These are phyloP conservation scores for Fraxinus sp. DNA, from an alignment of 305 asterid genomes.

Conservation along the genomic window DNA sequence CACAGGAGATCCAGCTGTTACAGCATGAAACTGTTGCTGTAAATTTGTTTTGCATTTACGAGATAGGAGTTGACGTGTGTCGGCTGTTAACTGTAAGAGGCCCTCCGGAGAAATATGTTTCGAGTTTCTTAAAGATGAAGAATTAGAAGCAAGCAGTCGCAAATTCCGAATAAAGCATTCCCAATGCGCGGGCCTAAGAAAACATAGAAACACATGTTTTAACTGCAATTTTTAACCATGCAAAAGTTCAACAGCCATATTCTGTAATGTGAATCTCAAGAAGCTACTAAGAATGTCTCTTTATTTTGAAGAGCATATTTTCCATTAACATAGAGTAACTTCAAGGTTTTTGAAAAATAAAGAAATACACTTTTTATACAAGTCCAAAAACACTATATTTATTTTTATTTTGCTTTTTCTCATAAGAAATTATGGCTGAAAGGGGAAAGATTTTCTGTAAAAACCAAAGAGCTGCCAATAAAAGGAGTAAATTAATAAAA, in stretches of 20 bases:
- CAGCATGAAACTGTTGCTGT: conserved; percentile 61
- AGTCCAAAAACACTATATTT: neutral
- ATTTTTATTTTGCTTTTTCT: neutral
- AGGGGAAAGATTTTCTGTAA: neutral
- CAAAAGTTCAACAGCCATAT: conserved; percentile 17
- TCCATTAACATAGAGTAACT: neutral
- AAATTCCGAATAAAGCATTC: conserved; percentile 63
- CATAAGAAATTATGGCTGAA: neutral
- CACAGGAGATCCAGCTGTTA: conserved; percentile 55
- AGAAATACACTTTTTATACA: neutral
- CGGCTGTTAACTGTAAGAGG: conserved; percentile 75
- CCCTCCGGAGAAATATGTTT: conserved; percentile 68
- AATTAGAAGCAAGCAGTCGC: conserved; percentile 68
- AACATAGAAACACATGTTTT: conserved; percentile 23
- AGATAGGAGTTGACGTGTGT: conserved; percentile 53
- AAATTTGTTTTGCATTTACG: conserved; percentile 68
- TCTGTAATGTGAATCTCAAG: conserved; percentile 20
- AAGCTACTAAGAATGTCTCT: neutral
- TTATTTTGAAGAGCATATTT: neutral
- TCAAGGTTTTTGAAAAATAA: neutral
- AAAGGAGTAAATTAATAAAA: neutral
- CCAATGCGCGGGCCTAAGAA: conserved; percentile 73
- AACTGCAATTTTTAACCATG: conserved; percentile 27
- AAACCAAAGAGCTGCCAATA: neutral
- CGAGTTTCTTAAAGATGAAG: conserved; percentile 74